A percentile compares a stretch with the other conserved stretches of the same genome.
These are phyloP conservation scores for Amanita rimosa DNA, from an alignment of 768 basidiomycete genomes.

Conservation along the genomic window DNA sequence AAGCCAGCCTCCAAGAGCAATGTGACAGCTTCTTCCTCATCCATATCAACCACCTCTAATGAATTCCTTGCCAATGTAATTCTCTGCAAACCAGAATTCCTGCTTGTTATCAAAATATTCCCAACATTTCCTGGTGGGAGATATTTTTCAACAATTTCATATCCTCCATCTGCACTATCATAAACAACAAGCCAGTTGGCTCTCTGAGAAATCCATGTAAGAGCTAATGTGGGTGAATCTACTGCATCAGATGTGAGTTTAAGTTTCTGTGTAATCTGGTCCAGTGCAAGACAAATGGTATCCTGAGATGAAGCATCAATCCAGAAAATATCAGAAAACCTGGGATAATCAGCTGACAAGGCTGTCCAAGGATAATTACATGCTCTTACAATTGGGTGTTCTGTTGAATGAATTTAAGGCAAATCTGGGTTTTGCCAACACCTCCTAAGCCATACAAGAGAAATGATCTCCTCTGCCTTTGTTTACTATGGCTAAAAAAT, in stretches of 20 bases:
- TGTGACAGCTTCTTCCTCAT: too few species aligned
- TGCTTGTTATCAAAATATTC: too few species aligned
- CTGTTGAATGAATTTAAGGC: too few species aligned
- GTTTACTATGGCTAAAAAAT: too few species aligned
- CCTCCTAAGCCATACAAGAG: too few species aligned
- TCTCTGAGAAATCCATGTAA: slow-evolving; percentile 9
- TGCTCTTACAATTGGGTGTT: too few species aligned
- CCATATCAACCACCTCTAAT: too few species aligned
- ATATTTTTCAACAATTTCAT: too few species aligned
- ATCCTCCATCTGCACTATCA: neutral
- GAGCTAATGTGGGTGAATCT: neutral
- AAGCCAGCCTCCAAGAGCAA: neutral
- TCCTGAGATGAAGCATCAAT: slow-evolving; percentile 12
- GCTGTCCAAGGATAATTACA: neutral
- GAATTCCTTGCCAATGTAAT: too few species aligned
- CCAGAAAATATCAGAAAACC: slow-evolving; percentile 14
- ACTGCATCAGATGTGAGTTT: neutral
- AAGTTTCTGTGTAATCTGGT: slow-evolving; percentile 6
- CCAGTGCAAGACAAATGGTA: slow-evolving; percentile 4
- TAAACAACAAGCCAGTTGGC: slow-evolving; percentile 8
- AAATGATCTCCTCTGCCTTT: too few species aligned
- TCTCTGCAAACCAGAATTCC: too few species aligned
- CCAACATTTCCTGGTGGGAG: neutral
- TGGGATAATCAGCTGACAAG: neutral
- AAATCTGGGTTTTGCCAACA: too few species aligned